These are phyloP conservation scores for Fusarium setosum DNA, from an alignment of 2,329 filamentous ascomycete genomes.

Conservation along the genomic window DNA sequence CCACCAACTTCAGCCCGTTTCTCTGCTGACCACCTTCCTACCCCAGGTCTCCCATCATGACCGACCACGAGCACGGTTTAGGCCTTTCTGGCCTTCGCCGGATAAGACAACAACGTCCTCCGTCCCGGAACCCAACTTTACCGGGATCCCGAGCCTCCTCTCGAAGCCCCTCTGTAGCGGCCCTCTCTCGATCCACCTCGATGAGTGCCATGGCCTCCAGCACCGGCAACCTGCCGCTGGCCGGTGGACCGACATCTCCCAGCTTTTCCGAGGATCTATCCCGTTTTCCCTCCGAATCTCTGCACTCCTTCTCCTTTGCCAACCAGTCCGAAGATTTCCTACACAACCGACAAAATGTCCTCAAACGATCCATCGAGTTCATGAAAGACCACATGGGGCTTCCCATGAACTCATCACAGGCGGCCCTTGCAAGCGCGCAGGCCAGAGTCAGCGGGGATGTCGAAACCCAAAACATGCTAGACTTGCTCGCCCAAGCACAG, in stretches of 20 bases:
- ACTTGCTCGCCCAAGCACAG: slow-evolving; percentile 84
- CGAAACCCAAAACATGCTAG: slow-evolving; percentile 91
- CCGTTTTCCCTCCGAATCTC: slow-evolving; percentile 92
- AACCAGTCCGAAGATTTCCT: slow-evolving; percentile 94
- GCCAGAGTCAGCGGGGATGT: slow-evolving; percentile 84
- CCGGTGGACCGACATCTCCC: slow-evolving; percentile 76
- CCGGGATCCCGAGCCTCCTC: slow-evolving; percentile 72
- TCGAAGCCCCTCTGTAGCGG: slow-evolving; percentile 66
- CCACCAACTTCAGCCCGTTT: slow-evolving; percentile 23
- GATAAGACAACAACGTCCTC: slow-evolving; percentile 85
- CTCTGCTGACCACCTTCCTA: slow-evolving; percentile 43
- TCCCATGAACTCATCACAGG: slow-evolving; percentile 73
- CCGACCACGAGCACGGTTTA: slow-evolving; percentile 88
- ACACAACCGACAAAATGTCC: slow-evolving; percentile 89
- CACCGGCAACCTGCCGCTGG: slow-evolving; percentile 63
- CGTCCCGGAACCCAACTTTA: slow-evolving; percentile 72
- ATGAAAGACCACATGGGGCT: slow-evolving; percentile 93
- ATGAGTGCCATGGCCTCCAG: slow-evolving; percentile 74
- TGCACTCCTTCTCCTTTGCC: slow-evolving; percentile 98
- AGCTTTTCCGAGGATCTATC: slow-evolving; percentile 88
- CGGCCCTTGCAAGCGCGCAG: slow-evolving; percentile 84
- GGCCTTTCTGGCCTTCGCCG: slow-evolving; percentile 89
- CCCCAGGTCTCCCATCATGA: slow-evolving; percentile 80
- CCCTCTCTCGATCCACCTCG: slow-evolving; percentile 75
- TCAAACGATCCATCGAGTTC: slow-evolving; percentile 95